Base-by-base conservation (phyloP, 1,284 basidiomycete genomes). In the Rhodotorula sp. region DNA sequence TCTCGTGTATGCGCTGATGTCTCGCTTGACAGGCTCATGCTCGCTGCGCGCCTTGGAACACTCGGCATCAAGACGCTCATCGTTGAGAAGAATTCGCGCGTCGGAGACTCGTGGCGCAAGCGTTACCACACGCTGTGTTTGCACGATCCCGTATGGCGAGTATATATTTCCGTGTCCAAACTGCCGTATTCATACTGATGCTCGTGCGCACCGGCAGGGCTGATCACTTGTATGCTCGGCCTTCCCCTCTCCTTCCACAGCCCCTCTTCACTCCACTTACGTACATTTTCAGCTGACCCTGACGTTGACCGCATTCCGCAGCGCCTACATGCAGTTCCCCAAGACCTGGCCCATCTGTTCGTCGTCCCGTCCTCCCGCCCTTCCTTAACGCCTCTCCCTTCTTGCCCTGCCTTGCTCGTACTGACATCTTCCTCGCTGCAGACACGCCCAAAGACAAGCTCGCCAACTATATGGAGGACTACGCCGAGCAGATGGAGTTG, bases 381-480 rank as follows among this genome's bases (percentile, higher is more conserved):
- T 50, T n/a, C 27, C 17, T n/a, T 22, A 27, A 10, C n/a, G 12
- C 27, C 13, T 15, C n/a, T 27, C 27, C n/a, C n/a, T 15, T 25
- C 50, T 12, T n/a, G n/a, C n/a, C 27, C 50, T 12, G 7, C 44
- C 9, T 21, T 46, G 44, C 7, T 50, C 48, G 48, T 17, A 9
- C 4, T 25, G 22, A 50, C 22, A n/a, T 50, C 25, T 50, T 2
- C 10, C 9, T 3, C 25, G 3, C 22, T 25, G 21, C 53, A 54
- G 53, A 75, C 64, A 56, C 54, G 10, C 66, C 66, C 5, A 67
- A 67, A 44, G 80, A 80, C 70, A 79, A 81, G 74, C 69, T 81
- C 27, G 80, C 80, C 1, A 77, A 80, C 73, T 81, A 78, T 77
- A 77, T 81, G 61, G 80, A 81, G 67, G 57, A 66, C 39, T 81